These are phyloP conservation scores for Leishmania gerbilli DNA, from an alignment of 208 protist species.

Conservation along the genomic window DNA sequence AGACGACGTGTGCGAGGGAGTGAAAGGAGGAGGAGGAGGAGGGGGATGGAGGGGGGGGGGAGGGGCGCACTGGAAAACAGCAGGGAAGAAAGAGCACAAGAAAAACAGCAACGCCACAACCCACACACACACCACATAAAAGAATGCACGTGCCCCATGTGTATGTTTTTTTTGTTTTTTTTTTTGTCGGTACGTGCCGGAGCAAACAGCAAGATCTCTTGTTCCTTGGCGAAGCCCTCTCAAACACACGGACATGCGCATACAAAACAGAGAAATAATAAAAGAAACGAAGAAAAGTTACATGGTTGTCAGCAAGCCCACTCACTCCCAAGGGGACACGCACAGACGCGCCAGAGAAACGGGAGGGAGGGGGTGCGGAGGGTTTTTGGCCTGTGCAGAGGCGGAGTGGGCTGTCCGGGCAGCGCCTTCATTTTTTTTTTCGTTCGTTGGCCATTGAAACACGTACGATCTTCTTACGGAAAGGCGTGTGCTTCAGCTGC, in stretches of 20 bases:
- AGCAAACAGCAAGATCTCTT: background rate
- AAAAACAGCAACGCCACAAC: background rate
- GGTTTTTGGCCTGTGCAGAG: background rate
- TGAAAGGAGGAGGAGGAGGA: background rate
- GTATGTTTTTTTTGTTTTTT: background rate
- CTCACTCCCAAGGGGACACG: background rate
- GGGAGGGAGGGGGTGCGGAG: background rate
- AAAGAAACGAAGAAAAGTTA: background rate
- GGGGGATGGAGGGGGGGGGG: no score
- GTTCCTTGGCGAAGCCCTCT: background rate
- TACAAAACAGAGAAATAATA: background rate
- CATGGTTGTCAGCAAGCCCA: background rate
- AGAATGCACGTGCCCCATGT: background rate
- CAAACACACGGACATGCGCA: background rate
- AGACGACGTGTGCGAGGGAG: background rate
- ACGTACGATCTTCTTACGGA: background rate
- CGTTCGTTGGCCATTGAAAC: background rate
- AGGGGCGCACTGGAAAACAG: background rate
- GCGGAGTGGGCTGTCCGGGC: background rate
- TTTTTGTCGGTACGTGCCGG: background rate
- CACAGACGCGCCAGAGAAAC: background rate
- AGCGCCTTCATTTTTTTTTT: background rate
- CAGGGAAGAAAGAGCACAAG: background rate
- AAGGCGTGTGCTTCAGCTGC: conserved; percentile 9
- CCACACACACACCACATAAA: conserved; percentile 7